These are phyloP conservation scores for Peniophora sp. DNA, from an alignment of 1,284 basidiomycete species.

Conservation along the genomic window DNA sequence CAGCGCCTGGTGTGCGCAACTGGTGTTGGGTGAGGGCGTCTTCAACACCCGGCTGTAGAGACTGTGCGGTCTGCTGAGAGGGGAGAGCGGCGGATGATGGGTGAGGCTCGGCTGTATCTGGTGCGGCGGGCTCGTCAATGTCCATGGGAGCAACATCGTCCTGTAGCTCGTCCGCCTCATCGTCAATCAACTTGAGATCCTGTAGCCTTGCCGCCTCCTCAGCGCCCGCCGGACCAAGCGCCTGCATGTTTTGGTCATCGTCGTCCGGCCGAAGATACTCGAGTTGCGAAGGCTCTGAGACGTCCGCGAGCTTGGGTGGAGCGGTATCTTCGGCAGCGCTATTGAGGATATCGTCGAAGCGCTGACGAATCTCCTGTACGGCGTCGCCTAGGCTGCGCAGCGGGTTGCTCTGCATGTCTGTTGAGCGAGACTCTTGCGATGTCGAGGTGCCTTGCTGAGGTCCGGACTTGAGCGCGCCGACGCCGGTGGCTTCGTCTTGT, in stretches of 20 bases:
- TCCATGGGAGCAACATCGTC: conserved; percentile 31
- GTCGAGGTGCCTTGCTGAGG: conserved; percentile 36
- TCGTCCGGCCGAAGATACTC: conserved; percentile 82
- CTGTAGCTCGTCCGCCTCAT: conserved; percentile 26
- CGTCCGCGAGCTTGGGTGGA: conserved; percentile 24
- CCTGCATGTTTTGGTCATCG: conserved; percentile 75
- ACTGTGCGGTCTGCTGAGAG: conserved; percentile 24
- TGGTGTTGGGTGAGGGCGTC: conserved; percentile 38
- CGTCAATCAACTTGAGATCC: conserved; percentile 72
- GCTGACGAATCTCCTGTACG: conserved; percentile 76
- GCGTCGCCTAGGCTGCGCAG: conserved; percentile 84
- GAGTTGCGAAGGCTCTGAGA: conserved; percentile 47
- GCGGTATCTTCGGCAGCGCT: conserved; percentile 26
- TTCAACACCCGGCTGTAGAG: conserved; percentile 31
- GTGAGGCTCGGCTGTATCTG: conserved; percentile 19
- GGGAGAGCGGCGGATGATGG: conserved; percentile 14
- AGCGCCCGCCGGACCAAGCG: conserved; percentile 79
- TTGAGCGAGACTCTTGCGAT: conserved; percentile 30
- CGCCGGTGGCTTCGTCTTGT: conserved; percentile 6
- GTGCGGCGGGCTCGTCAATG: conserved; percentile 26
- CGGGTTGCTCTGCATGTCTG: conserved; percentile 40
- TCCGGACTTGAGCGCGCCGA: conserved; percentile 1
- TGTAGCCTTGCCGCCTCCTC: conserved; percentile 80
- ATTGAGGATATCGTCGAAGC: conserved; percentile 80
- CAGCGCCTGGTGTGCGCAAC: conserved; percentile 14